Evolutionary conservation across 768 basidiomycete species (phyloP), one percentile per base, ranked within the genome.

Genomic region (Mycena metata): DNA sequence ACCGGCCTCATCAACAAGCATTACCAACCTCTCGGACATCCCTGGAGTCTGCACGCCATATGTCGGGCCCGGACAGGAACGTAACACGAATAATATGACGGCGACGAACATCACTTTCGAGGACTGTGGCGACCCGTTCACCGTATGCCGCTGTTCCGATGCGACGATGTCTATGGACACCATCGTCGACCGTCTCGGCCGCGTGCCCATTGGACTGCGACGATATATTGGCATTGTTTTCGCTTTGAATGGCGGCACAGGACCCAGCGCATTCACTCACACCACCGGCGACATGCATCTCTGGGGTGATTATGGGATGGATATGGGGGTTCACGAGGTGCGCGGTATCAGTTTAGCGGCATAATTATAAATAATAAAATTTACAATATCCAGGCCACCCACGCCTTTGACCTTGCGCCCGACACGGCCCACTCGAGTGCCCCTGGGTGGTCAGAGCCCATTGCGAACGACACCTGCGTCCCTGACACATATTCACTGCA

Each of bases 241-340:
- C 10, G 62, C 77, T 39, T 35, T 69, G 67, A 7, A 21, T 0
- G 36, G 21, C 35, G n/a, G 45, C 43, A 39, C 45, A 1, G 33
- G 19, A 10, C n/a, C 54, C 9, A 72, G 71, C 50, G 79, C 79
- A 61, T 77, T 78, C 61, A 77, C 78, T 15, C 55, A 77, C 35
- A 77, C 75, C 19, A 76, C 61, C 16, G 78, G 78, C 0, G 78
- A 79, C 57, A 73, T 76, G 13, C 76, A 79, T 66, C 61, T 80
- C 26, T 78, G 78, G 49, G 77, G 77, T 6, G 72, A 75, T 36
- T 56, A 70, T 8, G 61, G 49, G 45, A 71, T 75, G 61, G 72
- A 79, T 39, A 72, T 74, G 17, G 76, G 77, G 77, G 54, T 79
- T 19, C 79, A 80, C 60, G 78, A 80, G 72, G 78, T 79, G 45